Evolutionary conservation across 2,329 filamentous ascomycete species (phyloP), one percentile per base, ranked within the genome.

Genomic region (Fusarium illudens): DNA sequence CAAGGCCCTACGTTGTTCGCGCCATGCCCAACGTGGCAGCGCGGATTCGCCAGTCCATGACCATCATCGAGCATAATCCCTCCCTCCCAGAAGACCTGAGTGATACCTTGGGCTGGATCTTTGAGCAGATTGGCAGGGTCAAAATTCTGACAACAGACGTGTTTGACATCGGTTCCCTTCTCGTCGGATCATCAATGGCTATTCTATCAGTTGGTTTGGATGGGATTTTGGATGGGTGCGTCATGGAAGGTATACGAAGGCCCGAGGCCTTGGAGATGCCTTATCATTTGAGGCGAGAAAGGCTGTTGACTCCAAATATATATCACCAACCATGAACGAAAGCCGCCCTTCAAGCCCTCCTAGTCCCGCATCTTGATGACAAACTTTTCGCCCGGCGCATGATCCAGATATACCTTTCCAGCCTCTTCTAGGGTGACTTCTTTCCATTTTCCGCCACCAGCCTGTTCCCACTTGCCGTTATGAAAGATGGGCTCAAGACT

Each of bases 21-120:
- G 57, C 57, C 15, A 60, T 60, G 32, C 57, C 57, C 37, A 60
- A 52, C 39, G 37, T 60, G 22, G 33, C 57, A 29, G 57, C 57
- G 49, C 52, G 49, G 32, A 46, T 60, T 15, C 49, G 57, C 39
- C 32, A 60, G 39, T 55, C 57, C 15, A 60, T 60, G 57, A 60
- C 57, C 11, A 52, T 60, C 9, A 33, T 60, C 37, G 57, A 60
- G 25, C 33, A 60, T 25, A 54, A 54, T 19, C 49, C 39, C 17
- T 33, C 30, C 37, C 52, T 60, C 30, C 57, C 57, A 8, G 29
- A 29, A 33, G 37, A 52, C 13, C 32, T 60, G 15, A 46, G 49
- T 10, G 49, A 60, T 27, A 52, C 37, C 33, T 42, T 52, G 50
- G 30, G 25, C 52, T 44, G 52, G 52, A 52, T 60, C 32, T 49